A percentile compares a stretch with the other conserved stretches of the same genome.
Evolutionary conservation across 1,284 basidiomycete species (phyloP).

Genomic region (Apiotrichum montevideense): DNA sequence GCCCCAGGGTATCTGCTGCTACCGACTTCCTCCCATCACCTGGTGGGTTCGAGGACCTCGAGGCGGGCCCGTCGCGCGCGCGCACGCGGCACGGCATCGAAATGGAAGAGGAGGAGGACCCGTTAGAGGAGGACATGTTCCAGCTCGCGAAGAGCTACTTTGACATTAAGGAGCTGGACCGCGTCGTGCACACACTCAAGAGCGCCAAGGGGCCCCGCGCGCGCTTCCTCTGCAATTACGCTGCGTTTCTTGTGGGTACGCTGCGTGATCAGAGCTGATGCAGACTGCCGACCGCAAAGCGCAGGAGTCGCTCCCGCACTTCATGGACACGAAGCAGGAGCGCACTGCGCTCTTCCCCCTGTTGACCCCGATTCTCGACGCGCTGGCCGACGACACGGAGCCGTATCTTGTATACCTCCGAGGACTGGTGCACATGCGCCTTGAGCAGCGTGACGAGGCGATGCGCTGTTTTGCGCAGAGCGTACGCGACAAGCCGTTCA

Average conservation of each 20-base stretch:
- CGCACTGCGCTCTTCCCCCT: conserved; percentile 62
- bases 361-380: conserved; percentile 57
- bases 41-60: conserved; percentile 12
- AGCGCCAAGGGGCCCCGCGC: conserved; percentile 64
- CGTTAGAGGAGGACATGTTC: conserved; percentile 53
- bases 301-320: conserved; percentile 46
- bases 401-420: conserved; percentile 75
- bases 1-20: conserved; percentile 20
- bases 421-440: conserved; percentile 68
- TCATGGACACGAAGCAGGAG: conserved; percentile 59
- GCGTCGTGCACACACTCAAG: conserved; percentile 62
- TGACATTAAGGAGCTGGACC: conserved; percentile 70
- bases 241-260: conserved; percentile 70
- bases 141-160: conserved; percentile 68
- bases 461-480: conserved; percentile 75
- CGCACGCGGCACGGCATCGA: conserved; percentile 32
- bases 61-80: conserved; percentile 29
- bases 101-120: conserved; percentile 61
- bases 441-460: conserved; percentile 74
- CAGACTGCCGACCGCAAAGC: conserved; percentile 47
- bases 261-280: conserved; percentile 23
- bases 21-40: conserved; percentile 28
- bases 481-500: conserved; percentile 79
- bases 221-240: conserved; percentile 71
- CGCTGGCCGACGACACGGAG: conserved; percentile 59